phyloP scores from a whole-genome alignment of 1,284 basidiomycete species.

The Ceratobasidium sp. region DNA sequence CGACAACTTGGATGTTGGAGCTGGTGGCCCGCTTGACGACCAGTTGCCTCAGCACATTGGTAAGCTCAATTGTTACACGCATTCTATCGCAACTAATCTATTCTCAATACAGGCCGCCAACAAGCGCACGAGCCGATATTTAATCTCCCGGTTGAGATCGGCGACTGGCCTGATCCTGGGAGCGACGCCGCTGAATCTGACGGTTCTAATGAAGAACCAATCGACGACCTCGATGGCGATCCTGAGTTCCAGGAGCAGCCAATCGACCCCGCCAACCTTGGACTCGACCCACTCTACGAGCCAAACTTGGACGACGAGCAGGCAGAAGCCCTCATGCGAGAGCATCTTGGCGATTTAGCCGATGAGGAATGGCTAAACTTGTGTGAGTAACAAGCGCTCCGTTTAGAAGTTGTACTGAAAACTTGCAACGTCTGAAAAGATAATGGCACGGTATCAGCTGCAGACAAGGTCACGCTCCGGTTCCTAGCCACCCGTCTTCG shows the following conservation, averaged over 20 bases:
- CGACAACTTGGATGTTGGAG: too few relatives aligned
- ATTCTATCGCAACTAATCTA: neutral
- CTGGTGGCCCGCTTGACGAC: too few relatives aligned
- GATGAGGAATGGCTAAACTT: neutral
- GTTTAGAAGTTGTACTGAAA: too few relatives aligned
- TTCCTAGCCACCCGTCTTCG: constrained; percentile 1
- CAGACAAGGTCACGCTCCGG: neutral
- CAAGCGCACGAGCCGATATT: neutral
- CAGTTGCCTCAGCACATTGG: neutral
- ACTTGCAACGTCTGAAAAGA: neutral
- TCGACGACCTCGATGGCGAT: neutral
- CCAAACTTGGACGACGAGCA: neutral
- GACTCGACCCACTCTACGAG: neutral
- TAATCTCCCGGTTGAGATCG: neutral
- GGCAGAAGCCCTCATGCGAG: neutral
- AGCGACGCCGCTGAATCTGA: neutral
- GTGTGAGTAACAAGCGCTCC: neutral
- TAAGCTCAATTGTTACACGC: neutral
- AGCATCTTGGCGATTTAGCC: neutral
- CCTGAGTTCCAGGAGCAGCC: neutral
- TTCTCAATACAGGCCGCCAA: neutral
- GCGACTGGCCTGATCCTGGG: neutral
- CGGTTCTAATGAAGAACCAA: neutral
- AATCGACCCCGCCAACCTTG: neutral
- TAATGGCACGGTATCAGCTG: neutral